phyloP scores from a whole-genome alignment of 352 stramenopile genomes.

The Plasmopara halstedii region DNA sequence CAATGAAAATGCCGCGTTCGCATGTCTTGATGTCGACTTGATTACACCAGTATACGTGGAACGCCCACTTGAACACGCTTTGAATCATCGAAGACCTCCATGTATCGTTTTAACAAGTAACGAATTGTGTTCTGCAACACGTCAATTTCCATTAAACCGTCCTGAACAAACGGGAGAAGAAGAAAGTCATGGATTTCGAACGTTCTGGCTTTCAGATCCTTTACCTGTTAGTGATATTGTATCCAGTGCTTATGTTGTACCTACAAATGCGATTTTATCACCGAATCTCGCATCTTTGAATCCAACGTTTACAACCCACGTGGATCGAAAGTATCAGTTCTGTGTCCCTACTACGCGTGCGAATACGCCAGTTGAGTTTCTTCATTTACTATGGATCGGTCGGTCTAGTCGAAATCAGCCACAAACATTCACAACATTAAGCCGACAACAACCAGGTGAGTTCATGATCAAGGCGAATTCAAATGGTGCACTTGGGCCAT shows the following conservation, averaged over 20 bases:
- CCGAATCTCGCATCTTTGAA: slow-evolving; percentile 64
- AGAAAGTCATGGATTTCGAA: slow-evolving; percentile 82
- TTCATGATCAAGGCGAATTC: slow-evolving; percentile 88
- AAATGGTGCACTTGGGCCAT: slow-evolving; percentile 63
- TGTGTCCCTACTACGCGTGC: slow-evolving; percentile 86
- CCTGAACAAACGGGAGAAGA: slow-evolving; percentile 90
- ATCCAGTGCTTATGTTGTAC: slow-evolving; percentile 53
- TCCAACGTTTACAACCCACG: slow-evolving; percentile 77
- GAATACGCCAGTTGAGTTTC: slow-evolving; percentile 90
- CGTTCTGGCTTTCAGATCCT: slow-evolving; percentile 63
- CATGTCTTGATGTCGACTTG: slow-evolving; percentile 38
- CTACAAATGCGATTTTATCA: slow-evolving; percentile 62
- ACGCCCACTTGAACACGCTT: slow-evolving; percentile 75
- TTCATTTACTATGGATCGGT: slow-evolving; percentile 87
- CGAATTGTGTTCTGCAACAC: slow-evolving; percentile 7
- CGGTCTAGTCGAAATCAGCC: slow-evolving; percentile 86
- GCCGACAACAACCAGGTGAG: slow-evolving; percentile 84
- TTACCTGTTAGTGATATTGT: slow-evolving; percentile 50
- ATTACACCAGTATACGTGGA: slow-evolving; percentile 47
- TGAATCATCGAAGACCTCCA: slow-evolving; percentile 81
- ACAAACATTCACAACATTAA: slow-evolving; percentile 85
- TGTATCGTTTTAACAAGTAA: slow-evolving; percentile 71
- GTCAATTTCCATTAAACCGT: slow-evolving; percentile 65
- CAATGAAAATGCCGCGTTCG: slow-evolving; percentile 38
- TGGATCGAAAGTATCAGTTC: slow-evolving; percentile 88